A percentile compares a stretch with the other conserved stretches of the same genome.
Conservation (phyloP, 2,329 filamentous ascomycete species). For the Cordyceps tenuipes region DNA sequence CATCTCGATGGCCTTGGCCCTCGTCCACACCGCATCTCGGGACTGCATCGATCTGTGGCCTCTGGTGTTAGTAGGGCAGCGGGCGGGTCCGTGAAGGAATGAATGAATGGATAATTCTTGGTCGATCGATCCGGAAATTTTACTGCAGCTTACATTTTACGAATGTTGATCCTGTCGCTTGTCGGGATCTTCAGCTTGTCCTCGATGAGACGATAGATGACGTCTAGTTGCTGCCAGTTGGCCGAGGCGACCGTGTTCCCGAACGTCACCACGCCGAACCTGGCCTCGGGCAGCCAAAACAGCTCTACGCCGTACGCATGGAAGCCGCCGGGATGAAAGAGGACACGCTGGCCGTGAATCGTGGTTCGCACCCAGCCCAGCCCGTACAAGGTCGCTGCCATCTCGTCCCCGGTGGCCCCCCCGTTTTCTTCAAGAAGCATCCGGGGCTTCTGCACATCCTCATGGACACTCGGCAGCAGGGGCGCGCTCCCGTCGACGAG, state of each 20-base stretch:
- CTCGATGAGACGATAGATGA: conserved; percentile 15
- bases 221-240: conserved; percentile 21
- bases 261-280: conserved; percentile 15
- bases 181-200: conserved; percentile 12
- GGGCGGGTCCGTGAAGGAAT: too few relatives aligned
- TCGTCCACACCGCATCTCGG: not conserved
- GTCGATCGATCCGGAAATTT: too few relatives aligned
- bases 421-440: not conserved
- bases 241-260: conserved; percentile 30
- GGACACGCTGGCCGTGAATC: conserved; percentile 13
- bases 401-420: not conserved
- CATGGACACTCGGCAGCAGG: not conserved
- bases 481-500: conserved; percentile 23
- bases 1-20: not conserved
- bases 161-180: not conserved
- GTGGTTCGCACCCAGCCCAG: conserved; percentile 15
- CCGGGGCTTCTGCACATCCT: not conserved
- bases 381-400: conserved; percentile 5
- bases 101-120: too few relatives aligned
- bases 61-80: too few relatives aligned
- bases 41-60: not conserved
- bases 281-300: conserved; percentile 15
- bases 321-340: conserved; percentile 14
- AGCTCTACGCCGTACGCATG: conserved; percentile 13
- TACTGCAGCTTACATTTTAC: not conserved